These are phyloP conservation scores for Cyclotella choctawhatcheeana DNA, from an alignment of 108 stramenopile genomes.

Conservation along the genomic window DNA sequence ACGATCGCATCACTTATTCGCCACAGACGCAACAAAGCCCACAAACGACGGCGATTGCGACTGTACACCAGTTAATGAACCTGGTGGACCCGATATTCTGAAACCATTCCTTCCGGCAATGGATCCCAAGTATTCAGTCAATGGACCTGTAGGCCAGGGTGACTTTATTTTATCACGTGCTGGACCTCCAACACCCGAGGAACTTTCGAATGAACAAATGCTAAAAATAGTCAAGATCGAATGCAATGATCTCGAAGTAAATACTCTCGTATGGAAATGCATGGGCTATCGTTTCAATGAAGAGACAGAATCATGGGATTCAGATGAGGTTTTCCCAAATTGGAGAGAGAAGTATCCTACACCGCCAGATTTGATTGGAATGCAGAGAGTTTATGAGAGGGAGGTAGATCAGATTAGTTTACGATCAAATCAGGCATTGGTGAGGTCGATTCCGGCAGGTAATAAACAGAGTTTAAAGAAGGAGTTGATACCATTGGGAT, in stretches of 20 bases:
- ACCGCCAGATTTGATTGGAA: conserved; percentile 94
- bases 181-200: conserved; percentile 73
- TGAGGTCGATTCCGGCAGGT: conserved; percentile 75
- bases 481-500: conserved; percentile 82
- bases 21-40: not conserved
- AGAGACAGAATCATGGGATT: conserved; percentile 65
- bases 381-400: conserved; percentile 85
- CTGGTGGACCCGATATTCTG: conserved; percentile 33
- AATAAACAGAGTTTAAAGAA: conserved; percentile 85
- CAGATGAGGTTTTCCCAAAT: conserved; percentile 82
- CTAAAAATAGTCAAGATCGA: conserved; percentile 69
- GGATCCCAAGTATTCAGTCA: conserved; percentile 62
- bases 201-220: conserved; percentile 85
- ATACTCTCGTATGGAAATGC: conserved; percentile 95
- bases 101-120: conserved; percentile 70
- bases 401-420: conserved; percentile 84
- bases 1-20: not conserved
- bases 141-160: conserved; percentile 65
- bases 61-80: conserved; percentile 13
- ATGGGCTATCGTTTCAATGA: conserved; percentile 87
- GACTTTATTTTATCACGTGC: conserved; percentile 68
- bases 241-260: conserved; percentile 88
- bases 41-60: not conserved
- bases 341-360: conserved; percentile 89
- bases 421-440: conserved; percentile 77